Conservation (phyloP, 202 grass and related monocot genomes). For the Setaria viridis region DNA sequence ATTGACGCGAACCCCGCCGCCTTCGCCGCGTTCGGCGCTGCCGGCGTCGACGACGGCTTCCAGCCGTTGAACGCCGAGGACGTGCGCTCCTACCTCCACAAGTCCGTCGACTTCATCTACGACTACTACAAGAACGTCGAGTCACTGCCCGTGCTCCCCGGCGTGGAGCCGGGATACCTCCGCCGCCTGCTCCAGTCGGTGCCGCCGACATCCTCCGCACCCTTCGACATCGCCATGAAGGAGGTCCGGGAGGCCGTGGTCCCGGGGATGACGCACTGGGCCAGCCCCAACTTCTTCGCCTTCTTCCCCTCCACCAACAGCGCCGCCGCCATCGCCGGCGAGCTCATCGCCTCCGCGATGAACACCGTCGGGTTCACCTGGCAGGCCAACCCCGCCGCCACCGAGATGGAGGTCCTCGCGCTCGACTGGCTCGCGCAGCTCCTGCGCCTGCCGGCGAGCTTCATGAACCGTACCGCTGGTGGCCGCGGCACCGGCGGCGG, state of each 20-base stretch:
- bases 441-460: slow-evolving; percentile 44
- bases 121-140: slow-evolving; percentile 69
- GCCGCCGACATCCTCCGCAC: slow-evolving; percentile 27
- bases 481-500: slow-evolving; percentile 51
- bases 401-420: slow-evolving; percentile 57
- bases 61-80: slow-evolving; percentile 56
- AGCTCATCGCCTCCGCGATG: slow-evolving; percentile 43
- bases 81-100: slow-evolving; percentile 46
- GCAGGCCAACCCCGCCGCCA: slow-evolving; percentile 44
- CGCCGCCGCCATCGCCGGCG: slow-evolving; percentile 47
- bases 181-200: slow-evolving; percentile 12
- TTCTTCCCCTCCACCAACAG: slow-evolving; percentile 62
- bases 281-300: slow-evolving; percentile 71
- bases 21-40: neutral
- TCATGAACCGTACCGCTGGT: slow-evolving; percentile 27
- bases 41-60: neutral
- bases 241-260: slow-evolving; percentile 53
- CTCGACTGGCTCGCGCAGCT: slow-evolving; percentile 73
- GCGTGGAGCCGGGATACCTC: slow-evolving; percentile 61
- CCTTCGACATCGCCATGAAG: slow-evolving; percentile 51
- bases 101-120: slow-evolving; percentile 56
- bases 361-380: slow-evolving; percentile 51
- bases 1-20: neutral
- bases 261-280: slow-evolving; percentile 70
- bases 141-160: slow-evolving; percentile 47